These are phyloP conservation scores for Torulaspora pretoriensis DNA, from an alignment of 1,139 yeast genomes.

Conservation along the genomic window DNA sequence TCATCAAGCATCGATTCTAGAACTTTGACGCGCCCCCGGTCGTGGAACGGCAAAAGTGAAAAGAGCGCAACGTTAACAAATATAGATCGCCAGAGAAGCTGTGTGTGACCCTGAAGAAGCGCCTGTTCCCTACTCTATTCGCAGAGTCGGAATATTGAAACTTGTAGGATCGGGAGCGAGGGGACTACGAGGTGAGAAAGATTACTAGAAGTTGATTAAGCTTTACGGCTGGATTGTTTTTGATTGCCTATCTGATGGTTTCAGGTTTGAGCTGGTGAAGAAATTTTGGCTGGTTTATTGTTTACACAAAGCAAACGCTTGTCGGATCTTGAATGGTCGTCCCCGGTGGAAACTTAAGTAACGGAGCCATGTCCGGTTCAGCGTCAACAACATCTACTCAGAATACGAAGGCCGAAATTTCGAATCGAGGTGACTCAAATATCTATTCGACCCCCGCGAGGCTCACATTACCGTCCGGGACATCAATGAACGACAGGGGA, in stretches of 20 bases:
- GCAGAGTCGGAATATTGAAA: too few relatives aligned
- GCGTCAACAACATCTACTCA: conserved; percentile 1
- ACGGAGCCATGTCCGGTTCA: conserved; percentile 1
- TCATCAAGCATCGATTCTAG: conserved; percentile 1
- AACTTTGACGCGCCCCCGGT: conserved; percentile 3
- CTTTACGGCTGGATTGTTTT: neutral
- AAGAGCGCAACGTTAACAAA: conserved; percentile 1
- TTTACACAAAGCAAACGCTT: neutral
- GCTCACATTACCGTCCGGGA: neutral
- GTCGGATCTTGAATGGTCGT: neutral
- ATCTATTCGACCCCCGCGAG: conserved; percentile 1
- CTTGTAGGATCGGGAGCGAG: neutral
- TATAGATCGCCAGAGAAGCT: neutral
- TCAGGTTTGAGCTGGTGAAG: neutral
- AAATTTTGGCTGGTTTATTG: neutral
- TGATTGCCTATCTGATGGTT: neutral
- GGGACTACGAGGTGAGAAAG: neutral
- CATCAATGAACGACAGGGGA: neutral
- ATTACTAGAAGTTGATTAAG: neutral
- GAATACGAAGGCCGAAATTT: neutral
- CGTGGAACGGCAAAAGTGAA: conserved; percentile 6
- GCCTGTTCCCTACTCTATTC: neutral
- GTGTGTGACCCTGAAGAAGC: neutral
- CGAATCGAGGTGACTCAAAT: neutral
- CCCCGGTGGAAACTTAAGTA: neutral